Conservation (phyloP, 768 basidiomycete species). For the Suillus discolor region DNA sequence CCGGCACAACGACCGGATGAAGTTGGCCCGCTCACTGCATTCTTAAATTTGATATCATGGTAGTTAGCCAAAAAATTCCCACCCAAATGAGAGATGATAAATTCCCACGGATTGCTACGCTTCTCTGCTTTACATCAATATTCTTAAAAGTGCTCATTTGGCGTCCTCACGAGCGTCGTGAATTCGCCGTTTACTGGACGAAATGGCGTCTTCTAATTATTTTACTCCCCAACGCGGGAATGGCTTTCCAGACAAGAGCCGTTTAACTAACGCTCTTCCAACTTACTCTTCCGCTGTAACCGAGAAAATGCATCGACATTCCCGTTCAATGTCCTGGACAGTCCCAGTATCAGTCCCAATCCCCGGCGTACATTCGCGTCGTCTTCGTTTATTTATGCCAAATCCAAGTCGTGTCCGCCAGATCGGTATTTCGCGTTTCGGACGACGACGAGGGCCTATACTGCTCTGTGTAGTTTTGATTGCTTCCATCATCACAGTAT, state of each 20-base stretch:
- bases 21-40: too few relatives aligned
- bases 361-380: constrained; percentile 58
- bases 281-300: constrained; percentile 59
- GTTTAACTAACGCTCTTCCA: constrained; percentile 46
- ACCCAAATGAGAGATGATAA: background rate
- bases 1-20: too few relatives aligned
- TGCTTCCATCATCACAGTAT: constrained; percentile 52
- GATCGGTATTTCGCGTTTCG: constrained; percentile 56
- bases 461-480: constrained; percentile 52
- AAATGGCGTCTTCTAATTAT: constrained; percentile 50
- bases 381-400: constrained; percentile 58
- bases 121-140: constrained; percentile 10
- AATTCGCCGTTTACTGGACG: constrained; percentile 19
- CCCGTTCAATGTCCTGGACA: constrained; percentile 55
- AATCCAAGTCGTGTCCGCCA: constrained; percentile 65
- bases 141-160: constrained; percentile 21
- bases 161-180: constrained; percentile 22
- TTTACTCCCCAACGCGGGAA: constrained; percentile 50
- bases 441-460: constrained; percentile 57
- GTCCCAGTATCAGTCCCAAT: constrained; percentile 60
- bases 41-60: too few relatives aligned
- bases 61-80: too few relatives aligned
- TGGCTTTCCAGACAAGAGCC: constrained; percentile 46
- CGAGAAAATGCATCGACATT: constrained; percentile 62
- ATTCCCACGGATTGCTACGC: constrained; percentile 1